A percentile compares a stretch with the other conserved stretches of the same genome.
These are phyloP conservation scores for Amaranthus tricolor DNA, from an alignment of 179 eudicot genomes.

Conservation along the genomic window DNA sequence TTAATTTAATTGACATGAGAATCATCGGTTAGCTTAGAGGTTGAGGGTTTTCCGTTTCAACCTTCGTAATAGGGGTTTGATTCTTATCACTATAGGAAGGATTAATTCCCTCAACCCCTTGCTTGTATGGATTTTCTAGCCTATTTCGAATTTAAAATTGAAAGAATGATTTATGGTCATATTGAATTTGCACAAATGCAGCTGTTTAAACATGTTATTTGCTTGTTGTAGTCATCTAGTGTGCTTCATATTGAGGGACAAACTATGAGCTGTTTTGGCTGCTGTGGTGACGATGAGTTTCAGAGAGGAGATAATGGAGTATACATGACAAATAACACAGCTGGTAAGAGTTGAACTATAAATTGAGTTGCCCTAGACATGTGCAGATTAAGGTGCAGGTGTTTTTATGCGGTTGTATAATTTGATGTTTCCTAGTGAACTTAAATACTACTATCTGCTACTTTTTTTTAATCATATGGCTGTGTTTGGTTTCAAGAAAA, in stretches of 20 bases:
- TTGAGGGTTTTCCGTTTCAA: too few species aligned
- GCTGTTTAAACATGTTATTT: neutral
- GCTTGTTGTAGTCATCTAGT: slow-evolving; percentile 24
- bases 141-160: too few species aligned
- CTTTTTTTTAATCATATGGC: neutral
- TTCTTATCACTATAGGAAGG: neutral
- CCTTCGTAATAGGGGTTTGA: too few species aligned
- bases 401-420: neutral
- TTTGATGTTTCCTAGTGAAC: neutral
- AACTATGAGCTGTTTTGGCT: slow-evolving; percentile 69
- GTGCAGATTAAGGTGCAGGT: neutral
- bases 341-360: slow-evolving; percentile 42
- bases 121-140: neutral
- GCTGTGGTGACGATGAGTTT: slow-evolving; percentile 76
- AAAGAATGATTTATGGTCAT: neutral
- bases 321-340: slow-evolving; percentile 43
- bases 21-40: too few species aligned
- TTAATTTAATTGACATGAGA: too few species aligned
- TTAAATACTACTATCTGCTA: neutral
- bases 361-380: neutral
- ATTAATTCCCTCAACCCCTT: neutral
- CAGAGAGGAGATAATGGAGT: slow-evolving; percentile 65
- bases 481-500: too few species aligned
- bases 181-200: neutral
- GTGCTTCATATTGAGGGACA: slow-evolving; percentile 21